Conservation (phyloP, 2,329 filamentous ascomycete genomes). For the Aureobasidium subglaciale region DNA sequence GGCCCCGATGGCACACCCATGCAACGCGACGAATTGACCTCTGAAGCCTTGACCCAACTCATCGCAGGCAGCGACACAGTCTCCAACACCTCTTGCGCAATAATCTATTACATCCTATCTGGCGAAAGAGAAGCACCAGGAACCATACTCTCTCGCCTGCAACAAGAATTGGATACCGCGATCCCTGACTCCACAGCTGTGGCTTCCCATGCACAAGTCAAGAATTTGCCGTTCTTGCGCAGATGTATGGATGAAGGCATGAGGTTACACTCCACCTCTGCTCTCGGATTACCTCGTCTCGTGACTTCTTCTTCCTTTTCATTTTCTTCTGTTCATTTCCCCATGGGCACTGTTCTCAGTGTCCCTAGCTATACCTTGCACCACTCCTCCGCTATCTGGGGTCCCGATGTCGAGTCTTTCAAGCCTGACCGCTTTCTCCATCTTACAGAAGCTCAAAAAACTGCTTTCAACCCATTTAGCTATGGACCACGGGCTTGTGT, state of each 20-base stretch:
- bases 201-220: constrained; percentile 21
- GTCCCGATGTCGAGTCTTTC: constrained; percentile 34
- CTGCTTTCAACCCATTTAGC: constrained; percentile 36
- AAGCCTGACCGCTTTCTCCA: constrained; percentile 33
- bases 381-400: constrained; percentile 35
- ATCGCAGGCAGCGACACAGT: constrained; percentile 32
- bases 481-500: constrained; percentile 38
- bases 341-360: constrained; percentile 30
- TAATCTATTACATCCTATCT: constrained; percentile 22
- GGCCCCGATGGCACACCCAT: constrained; percentile 26
- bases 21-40: constrained; percentile 25
- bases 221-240: constrained; percentile 25
- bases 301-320: constrained; percentile 23
- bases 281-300: constrained; percentile 21
- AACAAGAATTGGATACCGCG: constrained; percentile 25
- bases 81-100: constrained; percentile 26
- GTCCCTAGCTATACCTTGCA: constrained; percentile 37
- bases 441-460: constrained; percentile 31
- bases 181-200: constrained; percentile 19
- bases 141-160: constrained; percentile 21
- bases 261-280: constrained; percentile 28
- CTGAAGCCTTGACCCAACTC: constrained; percentile 29
- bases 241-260: constrained; percentile 28
- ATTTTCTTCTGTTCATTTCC: constrained; percentile 20
- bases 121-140: constrained; percentile 24